A percentile compares a stretch with the other conserved stretches of the same genome.
phyloP scores from a whole-genome alignment of 148 eudicot genomes.

The Rhododendron ferrugineum region DNA sequence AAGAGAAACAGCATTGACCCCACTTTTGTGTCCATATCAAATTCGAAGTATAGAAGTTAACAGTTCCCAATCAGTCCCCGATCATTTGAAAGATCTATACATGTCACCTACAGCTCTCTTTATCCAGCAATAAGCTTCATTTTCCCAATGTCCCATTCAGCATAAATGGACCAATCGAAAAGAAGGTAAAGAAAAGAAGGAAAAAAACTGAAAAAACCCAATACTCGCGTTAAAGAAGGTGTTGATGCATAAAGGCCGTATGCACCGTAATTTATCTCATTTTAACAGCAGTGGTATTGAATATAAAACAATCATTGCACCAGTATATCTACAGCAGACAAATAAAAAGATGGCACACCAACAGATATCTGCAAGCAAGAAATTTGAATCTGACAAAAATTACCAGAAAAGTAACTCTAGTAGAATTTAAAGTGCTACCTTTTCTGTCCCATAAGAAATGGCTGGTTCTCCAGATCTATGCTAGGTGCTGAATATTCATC shows the following conservation, averaged over 20 bases:
- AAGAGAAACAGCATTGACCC: neutral
- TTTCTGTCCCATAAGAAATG: slow-evolving; percentile 52
- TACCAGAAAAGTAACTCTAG: neutral
- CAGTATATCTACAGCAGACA: neutral
- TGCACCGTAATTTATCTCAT: neutral
- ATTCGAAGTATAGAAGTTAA: neutral
- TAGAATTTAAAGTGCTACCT: slow-evolving; percentile 23
- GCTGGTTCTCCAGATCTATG: slow-evolving; percentile 48
- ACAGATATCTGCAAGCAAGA: neutral
- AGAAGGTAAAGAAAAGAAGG: too few relatives aligned
- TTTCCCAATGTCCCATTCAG: neutral
- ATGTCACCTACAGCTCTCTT: neutral
- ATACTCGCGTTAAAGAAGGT: neutral
- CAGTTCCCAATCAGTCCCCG: neutral
- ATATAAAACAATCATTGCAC: neutral
- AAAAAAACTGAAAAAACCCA: neutral
- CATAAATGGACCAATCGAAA: neutral
- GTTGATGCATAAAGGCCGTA: neutral
- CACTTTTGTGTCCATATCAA: neutral
- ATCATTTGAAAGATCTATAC: neutral
- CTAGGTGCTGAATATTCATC: slow-evolving; percentile 34
- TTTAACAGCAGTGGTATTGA: neutral
- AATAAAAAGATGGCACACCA: neutral
- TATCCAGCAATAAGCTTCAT: neutral
- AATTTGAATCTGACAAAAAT: neutral